Base-by-base conservation (phyloP, 2,329 filamentous ascomycete species). In the Trichoderma hamatum region DNA sequence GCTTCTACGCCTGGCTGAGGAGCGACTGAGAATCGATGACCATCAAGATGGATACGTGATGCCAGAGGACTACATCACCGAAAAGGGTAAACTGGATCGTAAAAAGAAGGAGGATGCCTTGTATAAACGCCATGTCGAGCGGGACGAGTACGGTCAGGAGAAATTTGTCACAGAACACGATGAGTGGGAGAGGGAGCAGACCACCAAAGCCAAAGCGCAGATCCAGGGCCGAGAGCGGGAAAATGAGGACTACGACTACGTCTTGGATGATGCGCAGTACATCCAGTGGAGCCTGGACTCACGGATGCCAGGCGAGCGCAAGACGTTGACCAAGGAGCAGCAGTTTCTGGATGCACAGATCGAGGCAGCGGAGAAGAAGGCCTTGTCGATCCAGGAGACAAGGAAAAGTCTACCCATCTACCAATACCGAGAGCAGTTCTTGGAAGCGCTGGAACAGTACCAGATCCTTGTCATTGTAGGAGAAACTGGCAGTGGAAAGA, bases 401-500 rank as follows among this genome's bases (percentile, higher is more conserved):
- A 85, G 96, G 51, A 97, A 96, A 76, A 94, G 89, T 72, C 81
- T 99, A 46, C 96, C 96, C 0, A 95, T 98, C 55, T 98, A 95
- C 79, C 86, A 90, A 55, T 98, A 95, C 75, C 87, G 94, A 28
- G 91, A 97, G 51, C 85, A 95, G 72, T 92, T 99, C 67, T 84
- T 99, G 26, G 87, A 90, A n/a, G 96, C 96, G 0, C 84, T 98
- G n/a, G 87, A 89, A 39, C 84, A 96, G 64, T 90, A 94, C 73
- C 96, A 97, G 75, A 89, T 97, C 16, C 81, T 99, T 13, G 93
- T 99, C 69, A 90, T 99, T 66, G 94, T 97, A 2, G 96, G 93
- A 76, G 94, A 98, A 79, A 99, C 96, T 0, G 96, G 96, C 65
- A 94, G 90, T 73, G 96, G 96, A 74, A 99, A 99, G 81, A 97